A percentile compares a stretch with the other conserved stretches of the same genome.
These are phyloP conservation scores for Hygrophorus pudorinus DNA, from an alignment of 768 basidiomycete genomes.

Conservation along the genomic window DNA sequence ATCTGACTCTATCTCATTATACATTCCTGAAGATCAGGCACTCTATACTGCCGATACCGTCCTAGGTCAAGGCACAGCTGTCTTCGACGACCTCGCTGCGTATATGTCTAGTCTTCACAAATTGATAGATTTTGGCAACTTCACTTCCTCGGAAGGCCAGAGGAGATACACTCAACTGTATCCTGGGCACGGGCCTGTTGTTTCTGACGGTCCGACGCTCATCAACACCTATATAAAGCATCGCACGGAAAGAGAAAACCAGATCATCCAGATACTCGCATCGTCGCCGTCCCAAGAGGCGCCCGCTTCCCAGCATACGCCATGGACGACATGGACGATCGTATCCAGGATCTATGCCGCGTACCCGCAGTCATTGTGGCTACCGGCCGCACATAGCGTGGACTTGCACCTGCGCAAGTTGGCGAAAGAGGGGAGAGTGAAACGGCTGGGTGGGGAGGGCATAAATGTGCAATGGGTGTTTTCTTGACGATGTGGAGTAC, in stretches of 20 bases:
- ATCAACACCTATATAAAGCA: constrained; percentile 73
- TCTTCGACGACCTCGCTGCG: constrained; percentile 73
- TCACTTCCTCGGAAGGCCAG: constrained; percentile 9
- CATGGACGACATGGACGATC: constrained; percentile 58
- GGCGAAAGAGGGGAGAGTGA: constrained; percentile 50
- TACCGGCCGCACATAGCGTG: constrained; percentile 60
- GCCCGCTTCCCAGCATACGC: neutral
- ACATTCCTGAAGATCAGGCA: constrained; percentile 56
- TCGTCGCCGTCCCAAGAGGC: constrained; percentile 19
- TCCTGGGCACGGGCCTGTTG: constrained; percentile 82
- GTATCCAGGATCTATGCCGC: constrained; percentile 58
- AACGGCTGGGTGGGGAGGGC: constrained; percentile 39
- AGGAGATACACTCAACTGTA: constrained; percentile 46
- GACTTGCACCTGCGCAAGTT: constrained; percentile 69
- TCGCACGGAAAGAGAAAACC: constrained; percentile 68
- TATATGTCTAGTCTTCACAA: constrained; percentile 59
- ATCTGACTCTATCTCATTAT: constrained; percentile 68
- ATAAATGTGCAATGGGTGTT: constrained; percentile 40
- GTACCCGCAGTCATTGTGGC: constrained; percentile 64
- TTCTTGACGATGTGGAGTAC: neutral
- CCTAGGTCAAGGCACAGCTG: constrained; percentile 81
- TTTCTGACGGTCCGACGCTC: constrained; percentile 47
- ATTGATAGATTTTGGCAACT: constrained; percentile 37
- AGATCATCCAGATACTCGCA: constrained; percentile 52
- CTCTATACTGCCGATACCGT: constrained; percentile 90